phyloP scores from a whole-genome alignment of 768 basidiomycete species.

The Glaciozyma martinii region DNA sequence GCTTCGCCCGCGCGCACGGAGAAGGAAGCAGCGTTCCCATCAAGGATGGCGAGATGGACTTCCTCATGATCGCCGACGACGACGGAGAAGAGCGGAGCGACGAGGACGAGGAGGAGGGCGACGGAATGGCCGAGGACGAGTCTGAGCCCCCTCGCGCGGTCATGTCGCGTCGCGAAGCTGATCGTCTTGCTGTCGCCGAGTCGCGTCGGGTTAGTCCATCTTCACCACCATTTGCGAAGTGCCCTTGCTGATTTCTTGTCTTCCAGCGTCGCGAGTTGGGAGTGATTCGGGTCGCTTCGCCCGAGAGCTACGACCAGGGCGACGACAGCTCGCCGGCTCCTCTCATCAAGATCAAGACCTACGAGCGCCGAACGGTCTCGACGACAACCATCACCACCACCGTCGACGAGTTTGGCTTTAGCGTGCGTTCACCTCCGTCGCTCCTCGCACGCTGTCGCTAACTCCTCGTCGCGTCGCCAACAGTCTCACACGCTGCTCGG shows the following conservation, averaged over 20 bases:
- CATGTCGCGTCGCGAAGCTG: background rate
- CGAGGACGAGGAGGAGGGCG: background rate
- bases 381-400: too few species aligned
- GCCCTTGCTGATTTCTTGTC: background rate
- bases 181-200: background rate
- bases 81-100: background rate
- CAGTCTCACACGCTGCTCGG: too few species aligned
- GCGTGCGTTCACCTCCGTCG: too few species aligned
- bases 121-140: background rate
- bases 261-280: background rate
- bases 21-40: background rate
- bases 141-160: background rate
- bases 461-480: too few species aligned
- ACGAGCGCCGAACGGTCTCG: too few species aligned
- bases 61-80: background rate
- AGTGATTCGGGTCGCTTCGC: background rate
- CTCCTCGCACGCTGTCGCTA: too few species aligned
- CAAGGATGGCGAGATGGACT: background rate
- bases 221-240: too few species aligned
- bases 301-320: background rate
- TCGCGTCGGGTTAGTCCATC: background rate
- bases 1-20: conserved; percentile 4
- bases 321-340: conserved; percentile 6
- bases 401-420: too few species aligned
- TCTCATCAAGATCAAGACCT: background rate